Base-by-base conservation (phyloP, 2,329 filamentous ascomycete genomes). In the Fusarium xyrophilum region DNA sequence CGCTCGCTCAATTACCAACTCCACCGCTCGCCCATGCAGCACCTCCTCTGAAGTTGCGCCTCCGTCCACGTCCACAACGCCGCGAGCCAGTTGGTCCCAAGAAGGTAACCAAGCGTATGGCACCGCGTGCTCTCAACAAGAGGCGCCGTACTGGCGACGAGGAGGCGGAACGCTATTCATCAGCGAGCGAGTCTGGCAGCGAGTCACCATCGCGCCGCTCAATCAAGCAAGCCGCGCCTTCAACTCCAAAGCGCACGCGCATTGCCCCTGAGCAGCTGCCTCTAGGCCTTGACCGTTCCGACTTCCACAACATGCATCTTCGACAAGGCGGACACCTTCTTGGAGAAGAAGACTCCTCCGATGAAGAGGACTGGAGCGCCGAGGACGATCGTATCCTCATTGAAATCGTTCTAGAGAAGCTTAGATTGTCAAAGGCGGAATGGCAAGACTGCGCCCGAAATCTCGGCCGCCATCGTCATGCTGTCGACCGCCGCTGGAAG, bases 361-460 rank as follows among this genome's bases (percentile, higher is more conserved):
- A 76, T 4, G 83, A 84, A 62, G 79, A 82, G 60, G 78, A 79
- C 39, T 91, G 89, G 89, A 88, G 83, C 62, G 81, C 82, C 4
- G 88, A 90, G 67, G 88, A 91, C 65, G 88, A 91, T 75, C 82
- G 87, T 60, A 81, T 89, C 60, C 81, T 91, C 4, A 86, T 91
- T n/a, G 88, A 90, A 77, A 82, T 91, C 21, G 87, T 91, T 39
- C 80, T 91, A 9, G 87, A 89, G 75, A 90, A 90, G 79, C 81
- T 91, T 57, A 86, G 85, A 77, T 81, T 91, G 25, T 85, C 84
- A 70, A 89, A 87, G 77, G 82, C 83, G 52, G 88, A 91, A 60
- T 90, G 88, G 88, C 86, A 89, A 62, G 88, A 91, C 74, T 90
- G 88, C 76, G 88, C 88, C 43, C 82, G 87, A 62, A 88, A 82